These are phyloP conservation scores for Epichloe sp. DNA, from an alignment of 2,329 filamentous ascomycete genomes.

Conservation along the genomic window DNA sequence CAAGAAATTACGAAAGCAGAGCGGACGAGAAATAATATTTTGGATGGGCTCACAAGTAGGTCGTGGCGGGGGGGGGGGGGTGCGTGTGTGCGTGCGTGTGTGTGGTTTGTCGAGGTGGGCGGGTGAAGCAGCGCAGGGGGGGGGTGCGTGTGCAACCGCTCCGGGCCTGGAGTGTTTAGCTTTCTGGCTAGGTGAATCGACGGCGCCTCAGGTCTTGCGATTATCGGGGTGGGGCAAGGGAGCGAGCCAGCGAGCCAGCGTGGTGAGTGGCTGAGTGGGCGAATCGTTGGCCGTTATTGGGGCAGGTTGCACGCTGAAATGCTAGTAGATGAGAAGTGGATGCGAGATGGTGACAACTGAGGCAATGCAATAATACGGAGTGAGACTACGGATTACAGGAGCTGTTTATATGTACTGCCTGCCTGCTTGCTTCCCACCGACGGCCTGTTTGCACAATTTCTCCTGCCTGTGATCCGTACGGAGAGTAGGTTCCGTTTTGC, in stretches of 20 bases:
- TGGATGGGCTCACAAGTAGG: conserved; percentile 14
- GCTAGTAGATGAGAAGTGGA: neutral
- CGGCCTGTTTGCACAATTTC: neutral
- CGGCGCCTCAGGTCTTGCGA: conserved; percentile 17
- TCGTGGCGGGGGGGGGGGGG: conserved; percentile 3
- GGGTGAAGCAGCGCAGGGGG: neutral
- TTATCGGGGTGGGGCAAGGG: conserved; percentile 14
- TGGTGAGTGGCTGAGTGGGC: neutral
- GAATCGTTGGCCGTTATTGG: conserved; percentile 3
- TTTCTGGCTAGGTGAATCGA: conserved; percentile 13
- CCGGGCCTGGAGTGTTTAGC: conserved; percentile 4
- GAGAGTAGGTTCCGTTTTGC: neutral
- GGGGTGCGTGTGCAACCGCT: conserved; percentile 8
- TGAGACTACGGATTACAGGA: neutral
- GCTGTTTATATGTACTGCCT: neutral
- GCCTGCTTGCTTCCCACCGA: neutral
- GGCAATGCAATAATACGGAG: neutral
- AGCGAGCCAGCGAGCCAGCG: neutral
- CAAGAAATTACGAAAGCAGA: conserved; percentile 11
- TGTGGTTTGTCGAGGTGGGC: conserved; percentile 5
- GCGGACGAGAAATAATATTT: conserved; percentile 28
- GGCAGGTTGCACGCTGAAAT: conserved; percentile 2
- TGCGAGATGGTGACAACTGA: neutral
- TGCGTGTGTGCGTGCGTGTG: conserved; percentile 11
- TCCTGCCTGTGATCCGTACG: neutral